Evolutionary conservation across 1,139 yeast genomes (phyloP), one percentile per base, ranked within the genome.

Genomic region (Hanseniaspora uvarum): DNA sequence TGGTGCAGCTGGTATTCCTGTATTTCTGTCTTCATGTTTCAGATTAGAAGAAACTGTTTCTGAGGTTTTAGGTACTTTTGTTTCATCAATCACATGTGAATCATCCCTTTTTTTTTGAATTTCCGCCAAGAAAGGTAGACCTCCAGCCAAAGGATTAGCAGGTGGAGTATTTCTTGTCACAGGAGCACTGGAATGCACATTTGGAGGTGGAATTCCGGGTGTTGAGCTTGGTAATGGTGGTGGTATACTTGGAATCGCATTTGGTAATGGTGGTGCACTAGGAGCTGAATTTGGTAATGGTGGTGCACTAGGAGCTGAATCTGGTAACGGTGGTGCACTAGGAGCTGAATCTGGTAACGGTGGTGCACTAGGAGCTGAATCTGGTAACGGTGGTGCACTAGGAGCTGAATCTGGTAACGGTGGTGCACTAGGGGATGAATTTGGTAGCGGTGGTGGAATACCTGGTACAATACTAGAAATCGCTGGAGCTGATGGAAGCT

Each of bases 61-160:
- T 62, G 55, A 24, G 52, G 18, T 40, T 24, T 21, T 19, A 24
- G 30, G 23, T 16, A 34, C 30, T 11, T 36, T 24, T 11, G 26
- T 56, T 5, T 57, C 64, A 26, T 60, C 78, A n/a, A 78, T 70
- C 5, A 76, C 80, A 61, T 74, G 66, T n/a, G 74, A 59, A 45
- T 78, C 81, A 57, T 76, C 75, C 61, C 83, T 68, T 58, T 74
- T 77, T 46, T 75, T 73, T 59, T 78, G 77, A 45, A 79, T 79
- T 56, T 79, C 78, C 1, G 81, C 78, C 44, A 79, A 68, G 60
- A 79, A 79, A 5, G 75, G 68, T 3, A 70, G 64, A 4, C 66
- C 66, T 14, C 70, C 67, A 11, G 68, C 60, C 12, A 57, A 14
- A n/a, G 40, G 53, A 28, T 18, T 31, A 62, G 57, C 12, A 56